Conservation (phyloP, 805 yeast species). For the Komagataella populi region DNA sequence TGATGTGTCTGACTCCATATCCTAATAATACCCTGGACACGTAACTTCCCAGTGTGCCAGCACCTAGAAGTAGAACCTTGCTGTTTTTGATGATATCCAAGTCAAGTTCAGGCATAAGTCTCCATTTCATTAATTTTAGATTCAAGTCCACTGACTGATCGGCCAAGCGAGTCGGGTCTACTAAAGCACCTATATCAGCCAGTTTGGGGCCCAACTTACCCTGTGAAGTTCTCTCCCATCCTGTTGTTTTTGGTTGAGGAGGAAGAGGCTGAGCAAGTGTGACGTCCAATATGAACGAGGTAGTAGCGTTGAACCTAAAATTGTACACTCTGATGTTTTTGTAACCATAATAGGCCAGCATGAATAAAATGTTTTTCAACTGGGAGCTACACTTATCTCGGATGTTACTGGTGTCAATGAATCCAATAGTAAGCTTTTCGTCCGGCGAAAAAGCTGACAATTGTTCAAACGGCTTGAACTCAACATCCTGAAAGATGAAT, state of each 20-base stretch:
- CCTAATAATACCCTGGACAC: conserved; percentile 78
- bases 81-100: conserved; percentile 47
- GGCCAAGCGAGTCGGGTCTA: conserved; percentile 72
- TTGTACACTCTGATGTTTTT: conserved; percentile 22
- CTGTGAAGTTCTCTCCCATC: conserved; percentile 80
- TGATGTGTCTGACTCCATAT: conserved; percentile 84
- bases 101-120: conserved; percentile 74
- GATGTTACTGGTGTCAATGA: conserved; percentile 14
- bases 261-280: conserved; percentile 4
- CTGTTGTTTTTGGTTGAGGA: conserved; percentile 35
- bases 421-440: conserved; percentile 1
- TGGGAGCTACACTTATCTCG: conserved; percentile 9
- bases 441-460: background rate
- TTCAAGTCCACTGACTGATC: conserved; percentile 90
- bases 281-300: conserved; percentile 16
- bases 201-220: conserved; percentile 72
- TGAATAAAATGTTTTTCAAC: conserved; percentile 13
- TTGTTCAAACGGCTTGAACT: conserved; percentile 5
- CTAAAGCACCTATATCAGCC: conserved; percentile 69
- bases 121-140: conserved; percentile 91
- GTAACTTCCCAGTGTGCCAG: conserved; percentile 93
- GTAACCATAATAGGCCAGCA: conserved; percentile 19
- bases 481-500: conserved; percentile 1
- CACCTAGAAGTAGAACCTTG: conserved; percentile 72
- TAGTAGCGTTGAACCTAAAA: conserved; percentile 18